Evolutionary conservation across 192 early-diverging fungal species (phyloP), one percentile per base, ranked within the genome.

Genomic region (Mortierella antarctica): DNA sequence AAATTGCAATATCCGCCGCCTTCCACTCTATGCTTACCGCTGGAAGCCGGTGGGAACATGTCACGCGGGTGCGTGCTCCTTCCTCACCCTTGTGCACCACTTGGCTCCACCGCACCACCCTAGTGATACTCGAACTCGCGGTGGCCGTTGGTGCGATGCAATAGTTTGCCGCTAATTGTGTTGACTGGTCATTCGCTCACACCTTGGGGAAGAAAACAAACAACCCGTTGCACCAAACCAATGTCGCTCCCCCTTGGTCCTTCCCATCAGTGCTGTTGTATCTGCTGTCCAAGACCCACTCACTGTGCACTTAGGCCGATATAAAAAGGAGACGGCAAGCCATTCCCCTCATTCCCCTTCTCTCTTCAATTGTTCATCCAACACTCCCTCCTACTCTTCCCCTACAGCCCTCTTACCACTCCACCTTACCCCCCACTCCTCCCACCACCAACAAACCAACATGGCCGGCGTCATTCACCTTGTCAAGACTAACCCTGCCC

Each of bases 401-500:
- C 23, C 48, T 42, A 46, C 59, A 31, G 13, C 62, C 57, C 47
- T 7, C 56, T 23, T 23, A 17, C 18, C 42, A 64, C 48, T 39
- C 39, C 18, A 52, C n/a, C 12, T 41, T 18, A 62, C 53, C 4
- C n/a, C 52, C 6, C 47, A 44, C 50, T 41, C 51, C 20, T 50
- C 21, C 6, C 13, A 18, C 6, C 31, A 21, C 0, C 10, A 31
- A 65, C 57, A 21, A 57, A 46, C 53, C 12, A 68, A 57, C 40
- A 80, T 80, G 77, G 40, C 77, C 58, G 77, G 65, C 54, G 65
- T 72, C 41, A 0, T 80, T 41, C 31, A 62, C 42, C 77, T 80
- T 52, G 77, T 80, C 57, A 57, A 58, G 63, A 45, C 63, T 42
- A 74, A 74, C 72, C 72, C 72, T 61, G 72, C 72, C 44, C 42